phyloP scores from a whole-genome alignment of 805 yeast genomes.

The Spathaspora passalidarum region DNA sequence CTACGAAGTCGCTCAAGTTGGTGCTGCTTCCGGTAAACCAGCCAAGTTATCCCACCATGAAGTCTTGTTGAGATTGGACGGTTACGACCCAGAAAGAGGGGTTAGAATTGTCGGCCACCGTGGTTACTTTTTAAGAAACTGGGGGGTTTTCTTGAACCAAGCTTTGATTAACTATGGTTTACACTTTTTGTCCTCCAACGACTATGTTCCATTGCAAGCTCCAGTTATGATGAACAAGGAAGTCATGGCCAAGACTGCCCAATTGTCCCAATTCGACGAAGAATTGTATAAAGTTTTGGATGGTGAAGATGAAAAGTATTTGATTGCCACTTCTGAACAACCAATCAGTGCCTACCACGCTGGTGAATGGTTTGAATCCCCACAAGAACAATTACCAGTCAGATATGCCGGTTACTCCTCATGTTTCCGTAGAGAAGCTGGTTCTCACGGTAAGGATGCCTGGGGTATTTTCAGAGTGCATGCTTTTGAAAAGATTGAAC shows the following conservation, averaged over 20 bases:
- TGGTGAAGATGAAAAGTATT: slow-evolving; percentile 96
- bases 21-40: slow-evolving; percentile 74
- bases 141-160: slow-evolving; percentile 96
- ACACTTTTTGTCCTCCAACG: slow-evolving; percentile 71
- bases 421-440: slow-evolving; percentile 99
- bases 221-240: slow-evolving; percentile 99
- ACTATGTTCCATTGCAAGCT: slow-evolving; percentile 90
- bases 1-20: slow-evolving; percentile 51
- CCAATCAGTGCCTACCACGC: slow-evolving; percentile 98
- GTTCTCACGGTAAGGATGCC: slow-evolving; percentile 98
- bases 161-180: slow-evolving; percentile 97
- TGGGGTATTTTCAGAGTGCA: slow-evolving; percentile 99
- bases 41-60: slow-evolving; percentile 93
- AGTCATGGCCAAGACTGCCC: slow-evolving; percentile 99
- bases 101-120: slow-evolving; percentile 97
- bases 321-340: slow-evolving; percentile 98
- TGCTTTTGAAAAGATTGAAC: slow-evolving; percentile 97
- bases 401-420: slow-evolving; percentile 98
- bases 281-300: slow-evolving; percentile 95
- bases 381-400: slow-evolving; percentile 92
- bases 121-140: slow-evolving; percentile 92
- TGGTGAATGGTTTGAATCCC: slow-evolving; percentile 97
- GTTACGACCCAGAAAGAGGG: slow-evolving; percentile 99
- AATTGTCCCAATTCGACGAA: slow-evolving; percentile 95
- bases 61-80: slow-evolving; percentile 88